phyloP scores from a whole-genome alignment of 2,329 filamentous ascomycete species.

The Penicillium corylophilum region DNA sequence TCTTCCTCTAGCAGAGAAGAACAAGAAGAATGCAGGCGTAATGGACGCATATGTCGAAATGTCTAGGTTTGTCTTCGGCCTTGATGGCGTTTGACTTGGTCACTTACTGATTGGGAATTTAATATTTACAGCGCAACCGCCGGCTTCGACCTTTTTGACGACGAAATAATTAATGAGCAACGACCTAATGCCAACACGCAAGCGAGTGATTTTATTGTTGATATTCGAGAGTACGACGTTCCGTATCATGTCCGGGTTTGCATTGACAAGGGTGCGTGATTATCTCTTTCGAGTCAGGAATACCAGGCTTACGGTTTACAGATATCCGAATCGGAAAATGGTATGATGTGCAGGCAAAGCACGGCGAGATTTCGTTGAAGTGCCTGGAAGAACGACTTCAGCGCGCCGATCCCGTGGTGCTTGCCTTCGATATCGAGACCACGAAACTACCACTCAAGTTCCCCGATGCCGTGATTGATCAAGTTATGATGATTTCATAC shows the following conservation, averaged over 20 bases:
- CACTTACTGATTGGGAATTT: slow-evolving; percentile 25
- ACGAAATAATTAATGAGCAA: slow-evolving; percentile 79
- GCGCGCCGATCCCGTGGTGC: slow-evolving; percentile 92
- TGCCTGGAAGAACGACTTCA: slow-evolving; percentile 85
- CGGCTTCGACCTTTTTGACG: slow-evolving; percentile 93
- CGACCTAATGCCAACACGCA: slow-evolving; percentile 76
- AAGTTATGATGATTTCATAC: slow-evolving; percentile 99
- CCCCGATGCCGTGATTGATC: slow-evolving; percentile 88
- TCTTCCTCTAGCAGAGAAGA: slow-evolving; percentile 90
- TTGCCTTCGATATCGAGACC: slow-evolving; percentile 99
- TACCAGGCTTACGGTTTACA: slow-evolving; percentile 39
- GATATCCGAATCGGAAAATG: slow-evolving; percentile 95
- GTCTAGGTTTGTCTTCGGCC: slow-evolving; percentile 59
- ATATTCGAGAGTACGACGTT: slow-evolving; percentile 98
- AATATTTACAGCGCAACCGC: slow-evolving; percentile 62
- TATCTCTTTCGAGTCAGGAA: not conserved
- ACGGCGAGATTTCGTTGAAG: slow-evolving; percentile 78
- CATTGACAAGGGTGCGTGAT: slow-evolving; percentile 75
- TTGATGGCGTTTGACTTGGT: not conserved
- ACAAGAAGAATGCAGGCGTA: slow-evolving; percentile 91
- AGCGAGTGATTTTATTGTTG: slow-evolving; percentile 94
- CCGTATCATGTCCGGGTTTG: slow-evolving; percentile 98
- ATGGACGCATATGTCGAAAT: slow-evolving; percentile 99
- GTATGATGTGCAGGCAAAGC: slow-evolving; percentile 94
- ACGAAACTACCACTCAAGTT: slow-evolving; percentile 95